These are phyloP conservation scores for Cryptosporidium sp. DNA, from an alignment of 169 alveolate species.

Conservation along the genomic window DNA sequence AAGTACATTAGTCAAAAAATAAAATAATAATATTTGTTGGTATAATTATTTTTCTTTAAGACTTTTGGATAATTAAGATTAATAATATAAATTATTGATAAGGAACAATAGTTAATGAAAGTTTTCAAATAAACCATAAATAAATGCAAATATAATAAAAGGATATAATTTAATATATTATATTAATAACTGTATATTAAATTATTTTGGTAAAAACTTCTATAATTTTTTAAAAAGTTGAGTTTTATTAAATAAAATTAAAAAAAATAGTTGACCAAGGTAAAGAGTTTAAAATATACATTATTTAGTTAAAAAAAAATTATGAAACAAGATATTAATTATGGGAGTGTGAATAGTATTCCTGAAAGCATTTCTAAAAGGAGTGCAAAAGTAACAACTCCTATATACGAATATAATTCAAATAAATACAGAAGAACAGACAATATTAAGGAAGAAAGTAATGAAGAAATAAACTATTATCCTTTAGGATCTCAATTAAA, in stretches of 20 bases:
- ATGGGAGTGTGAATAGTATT: background rate
- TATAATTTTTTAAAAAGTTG: background rate
- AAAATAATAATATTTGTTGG: background rate
- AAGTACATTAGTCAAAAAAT: background rate
- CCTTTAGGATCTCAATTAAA: background rate
- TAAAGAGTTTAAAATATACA: background rate
- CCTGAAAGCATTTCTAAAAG: conserved; percentile 3
- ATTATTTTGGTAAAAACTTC: no score
- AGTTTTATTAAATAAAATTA: no score
- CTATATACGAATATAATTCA: conserved; percentile 2
- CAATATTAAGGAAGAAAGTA: background rate
- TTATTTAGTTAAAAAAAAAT: background rate
- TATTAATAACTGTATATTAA: no score
- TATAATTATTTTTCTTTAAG: background rate
- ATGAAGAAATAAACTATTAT: background rate
- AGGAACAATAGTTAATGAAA: background rate
- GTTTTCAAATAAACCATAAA: background rate
- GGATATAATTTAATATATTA: no score
- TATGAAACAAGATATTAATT: background rate
- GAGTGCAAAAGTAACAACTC: conserved; percentile 10
- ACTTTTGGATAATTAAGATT: no score
- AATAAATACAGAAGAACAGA: conserved; percentile 6
- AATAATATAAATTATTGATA: no score
- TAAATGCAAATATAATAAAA: background rate
- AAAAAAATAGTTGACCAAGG: background rate